Evolutionary conservation across 1,284 basidiomycete species (phyloP), one percentile per base, ranked within the genome.

Genomic region (Ceratobasidium sp.): DNA sequence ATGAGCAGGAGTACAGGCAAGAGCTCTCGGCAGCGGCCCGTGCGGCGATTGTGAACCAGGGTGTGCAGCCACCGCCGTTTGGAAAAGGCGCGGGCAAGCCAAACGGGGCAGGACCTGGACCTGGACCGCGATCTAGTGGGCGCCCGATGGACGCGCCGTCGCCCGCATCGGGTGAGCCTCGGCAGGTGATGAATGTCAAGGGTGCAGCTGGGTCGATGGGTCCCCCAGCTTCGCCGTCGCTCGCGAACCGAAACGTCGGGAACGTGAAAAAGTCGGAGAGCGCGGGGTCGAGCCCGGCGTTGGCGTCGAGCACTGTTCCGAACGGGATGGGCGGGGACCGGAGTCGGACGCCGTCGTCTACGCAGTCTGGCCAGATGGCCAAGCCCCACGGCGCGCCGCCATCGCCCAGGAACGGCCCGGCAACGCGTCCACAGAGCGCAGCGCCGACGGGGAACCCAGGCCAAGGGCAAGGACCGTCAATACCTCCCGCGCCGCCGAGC

Each of bases 251-350:
- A 3, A 40, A 25, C n/a, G 66, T 69, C 1, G 54, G 66, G 8
- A 53, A 53, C 12, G 66, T 69, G 38, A 69, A 69, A 59, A 58
- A 59, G 42, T 59, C 66, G 14, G 66, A 69, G 66, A 69, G 66
- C 42, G 66, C 66, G 16, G 25, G 25, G 12, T 58, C 53, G 38
- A 42, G 33, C 9, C 66, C 66, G 51, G 66, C 53, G 18, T 21
- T 69, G 6, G n/a, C 64, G 51, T 48, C 66, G 66, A 58, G 53
- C 18, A 33, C 66, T 4, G n/a, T 59, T 2, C 53, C 53, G 25
- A 69, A 69, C 16, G 66, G 66, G n/a, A 70, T 60, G 67, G 44
- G 8, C 16, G 63, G 49, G 7, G 44, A 51, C 33, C 67, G 67
- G 36, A 70, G 67, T 60, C 67, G 51, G 40, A 70, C 67, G 28